These are phyloP conservation scores for Quercus dentata DNA, from an alignment of 306 rosid genomes.

Conservation along the genomic window DNA sequence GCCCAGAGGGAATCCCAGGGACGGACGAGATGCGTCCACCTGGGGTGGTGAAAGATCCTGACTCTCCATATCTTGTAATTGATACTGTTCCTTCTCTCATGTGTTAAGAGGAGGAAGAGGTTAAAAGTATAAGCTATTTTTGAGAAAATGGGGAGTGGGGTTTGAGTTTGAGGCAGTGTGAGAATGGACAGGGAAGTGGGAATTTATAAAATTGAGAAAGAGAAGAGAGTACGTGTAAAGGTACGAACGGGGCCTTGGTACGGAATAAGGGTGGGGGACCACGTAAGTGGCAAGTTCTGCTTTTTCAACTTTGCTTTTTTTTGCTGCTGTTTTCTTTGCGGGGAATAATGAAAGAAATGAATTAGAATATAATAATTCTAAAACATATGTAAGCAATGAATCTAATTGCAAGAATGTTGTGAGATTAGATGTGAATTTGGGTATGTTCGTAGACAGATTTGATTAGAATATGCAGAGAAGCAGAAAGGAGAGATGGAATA, in stretches of 20 bases:
- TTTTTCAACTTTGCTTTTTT: not conserved
- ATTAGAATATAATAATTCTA: no score
- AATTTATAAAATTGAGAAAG: not conserved
- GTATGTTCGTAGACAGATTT: fast-evolving
- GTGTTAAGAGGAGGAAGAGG: not conserved
- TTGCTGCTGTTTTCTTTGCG: not conserved
- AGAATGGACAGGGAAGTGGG: not conserved
- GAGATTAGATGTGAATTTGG: no score
- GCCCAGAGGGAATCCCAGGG: conserved; percentile 90
- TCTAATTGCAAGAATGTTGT: no score
- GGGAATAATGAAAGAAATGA: not conserved
- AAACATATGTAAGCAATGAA: no score
- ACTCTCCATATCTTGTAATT: conserved; percentile 47
- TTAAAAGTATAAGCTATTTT: no score
- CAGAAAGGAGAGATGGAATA: no score
- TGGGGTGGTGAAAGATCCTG: conserved; percentile 63
- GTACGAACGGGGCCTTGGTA: conserved; percentile 48
- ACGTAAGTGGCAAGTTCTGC: not conserved
- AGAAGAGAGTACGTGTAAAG: conserved; percentile 26
- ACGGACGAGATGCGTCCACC: conserved; percentile 77
- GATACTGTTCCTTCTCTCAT: conserved; percentile 39
- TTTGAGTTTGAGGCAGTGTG: no score
- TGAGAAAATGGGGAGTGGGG: not conserved
- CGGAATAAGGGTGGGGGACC: conserved; percentile 52
- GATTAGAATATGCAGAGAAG: no score